Evolutionary conservation across 768 basidiomycete species (phyloP).

Genomic region (Auricularia auricula-judae): DNA sequence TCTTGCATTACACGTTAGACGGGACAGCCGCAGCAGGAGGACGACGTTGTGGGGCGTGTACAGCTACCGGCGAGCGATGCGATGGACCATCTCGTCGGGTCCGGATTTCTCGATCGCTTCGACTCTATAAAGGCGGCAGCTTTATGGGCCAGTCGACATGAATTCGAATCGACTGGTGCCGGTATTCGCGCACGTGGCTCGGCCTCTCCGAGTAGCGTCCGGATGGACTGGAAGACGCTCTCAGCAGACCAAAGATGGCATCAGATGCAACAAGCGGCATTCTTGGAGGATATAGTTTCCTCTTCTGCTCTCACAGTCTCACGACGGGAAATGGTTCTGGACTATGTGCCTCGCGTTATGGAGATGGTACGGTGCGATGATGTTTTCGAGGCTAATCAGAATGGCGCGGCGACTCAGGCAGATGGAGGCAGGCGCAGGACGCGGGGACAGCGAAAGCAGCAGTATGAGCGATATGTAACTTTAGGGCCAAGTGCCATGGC

Average conservation of each 20-base stretch:
- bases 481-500: conserved; percentile 27
- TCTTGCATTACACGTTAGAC: neutral
- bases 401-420: conserved; percentile 4
- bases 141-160: neutral
- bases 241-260: conserved; percentile 13
- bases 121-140: neutral
- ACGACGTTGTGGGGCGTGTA: neutral
- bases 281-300: conserved; percentile 39
- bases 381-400: conserved; percentile 23
- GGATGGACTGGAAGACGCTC: neutral
- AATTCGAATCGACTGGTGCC: neutral
- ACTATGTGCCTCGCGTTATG: conserved; percentile 62
- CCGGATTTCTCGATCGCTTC: neutral
- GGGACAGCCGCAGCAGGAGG: neutral
- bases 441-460: conserved; percentile 41
- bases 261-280: conserved; percentile 30
- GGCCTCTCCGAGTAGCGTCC: neutral
- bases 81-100: neutral
- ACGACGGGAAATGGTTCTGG: conserved; percentile 39
- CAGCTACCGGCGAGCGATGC: neutral
- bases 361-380: conserved; percentile 61
- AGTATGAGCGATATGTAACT: conserved; percentile 33
- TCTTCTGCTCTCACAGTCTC: neutral
- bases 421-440: conserved; percentile 34
- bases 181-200: neutral